phyloP scores from a whole-genome alignment of 306 rosid species.

The Clitoria ternatea region DNA sequence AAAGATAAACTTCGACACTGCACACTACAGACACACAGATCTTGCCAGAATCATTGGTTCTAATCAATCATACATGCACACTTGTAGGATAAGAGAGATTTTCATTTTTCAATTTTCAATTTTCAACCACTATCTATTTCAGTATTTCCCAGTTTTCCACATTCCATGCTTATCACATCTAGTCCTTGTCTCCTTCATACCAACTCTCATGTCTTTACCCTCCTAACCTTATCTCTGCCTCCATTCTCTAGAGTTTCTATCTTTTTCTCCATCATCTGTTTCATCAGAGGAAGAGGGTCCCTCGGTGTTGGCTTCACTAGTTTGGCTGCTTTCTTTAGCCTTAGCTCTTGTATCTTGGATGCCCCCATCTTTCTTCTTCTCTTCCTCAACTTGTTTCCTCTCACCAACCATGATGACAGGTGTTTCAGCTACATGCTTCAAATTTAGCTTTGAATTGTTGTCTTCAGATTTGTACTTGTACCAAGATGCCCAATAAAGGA shows the following conservation, averaged over 20 bases:
- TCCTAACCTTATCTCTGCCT: conserved; percentile 13
- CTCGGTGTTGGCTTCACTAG: conserved; percentile 32
- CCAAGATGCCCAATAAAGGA: conserved; percentile 65
- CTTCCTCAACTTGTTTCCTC: conserved; percentile 18
- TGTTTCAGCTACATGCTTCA: conserved; percentile 19
- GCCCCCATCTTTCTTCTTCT: background rate
- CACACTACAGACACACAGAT: conserved; percentile 24
- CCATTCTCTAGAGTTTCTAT: conserved; percentile 20
- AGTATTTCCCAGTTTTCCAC: conserved; percentile 20
- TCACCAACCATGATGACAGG: conserved; percentile 1
- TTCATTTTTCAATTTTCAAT: no score
- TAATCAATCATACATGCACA: conserved; percentile 32
- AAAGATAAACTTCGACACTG: conserved; percentile 24
- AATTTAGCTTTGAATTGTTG: background rate
- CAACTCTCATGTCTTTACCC: conserved; percentile 19
- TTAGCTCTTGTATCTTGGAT: conserved; percentile 7
- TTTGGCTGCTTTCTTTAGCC: conserved; percentile 32
- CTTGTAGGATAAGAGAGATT: conserved; percentile 15
- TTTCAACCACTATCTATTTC: conserved; percentile 24
- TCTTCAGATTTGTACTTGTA: conserved; percentile 80
- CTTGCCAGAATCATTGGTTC: conserved; percentile 11
- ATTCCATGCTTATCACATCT: conserved; percentile 20
- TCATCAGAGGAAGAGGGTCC: conserved; percentile 43
- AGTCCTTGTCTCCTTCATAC: conserved; percentile 11
- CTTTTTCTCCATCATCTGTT: conserved; percentile 35